phyloP scores from a whole-genome alignment of 495 filamentous ascomycete genomes.

The Tuber melanosporum region DNA sequence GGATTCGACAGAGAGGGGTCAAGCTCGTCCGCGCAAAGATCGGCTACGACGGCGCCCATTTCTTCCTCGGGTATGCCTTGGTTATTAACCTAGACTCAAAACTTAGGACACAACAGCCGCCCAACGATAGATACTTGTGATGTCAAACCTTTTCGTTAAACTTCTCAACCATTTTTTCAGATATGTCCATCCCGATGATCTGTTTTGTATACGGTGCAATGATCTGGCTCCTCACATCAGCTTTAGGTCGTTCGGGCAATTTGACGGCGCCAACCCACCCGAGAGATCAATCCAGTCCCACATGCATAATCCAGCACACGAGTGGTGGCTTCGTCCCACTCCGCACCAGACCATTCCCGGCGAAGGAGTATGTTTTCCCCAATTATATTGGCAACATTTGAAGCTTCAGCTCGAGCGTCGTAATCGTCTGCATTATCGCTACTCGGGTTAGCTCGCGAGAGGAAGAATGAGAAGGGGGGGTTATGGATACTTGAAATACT shows the following conservation, averaged over 20 bases:
- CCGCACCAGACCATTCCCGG: constrained; percentile 52
- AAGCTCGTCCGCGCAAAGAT: constrained; percentile 44
- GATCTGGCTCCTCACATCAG: constrained; percentile 6
- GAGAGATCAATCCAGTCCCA: constrained; percentile 52
- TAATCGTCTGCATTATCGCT: constrained; percentile 22
- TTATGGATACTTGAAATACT: constrained; percentile 28
- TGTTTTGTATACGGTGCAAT: constrained; percentile 32
- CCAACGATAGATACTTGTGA: neutral
- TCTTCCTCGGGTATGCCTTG: constrained; percentile 44
- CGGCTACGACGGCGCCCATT: constrained; percentile 41
- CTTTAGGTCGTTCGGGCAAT: neutral
- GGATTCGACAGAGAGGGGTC: constrained; percentile 46
- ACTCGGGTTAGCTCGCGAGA: constrained; percentile 6
- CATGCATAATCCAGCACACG: constrained; percentile 61
- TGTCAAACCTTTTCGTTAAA: constrained; percentile 45
- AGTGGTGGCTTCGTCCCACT: constrained; percentile 46
- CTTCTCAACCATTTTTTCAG: constrained; percentile 51
- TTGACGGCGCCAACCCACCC: constrained; percentile 24
- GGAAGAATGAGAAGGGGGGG: neutral
- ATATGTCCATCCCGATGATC: constrained; percentile 54
- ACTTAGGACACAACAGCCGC: constrained; percentile 26
- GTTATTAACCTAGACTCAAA: constrained; percentile 23
- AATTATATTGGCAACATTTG: constrained; percentile 11
- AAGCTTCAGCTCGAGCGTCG: constrained; percentile 4
- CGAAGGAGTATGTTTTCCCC: constrained; percentile 44